These are phyloP conservation scores for Copromyces sp. DNA, from an alignment of 495 filamentous ascomycete genomes.

Conservation along the genomic window DNA sequence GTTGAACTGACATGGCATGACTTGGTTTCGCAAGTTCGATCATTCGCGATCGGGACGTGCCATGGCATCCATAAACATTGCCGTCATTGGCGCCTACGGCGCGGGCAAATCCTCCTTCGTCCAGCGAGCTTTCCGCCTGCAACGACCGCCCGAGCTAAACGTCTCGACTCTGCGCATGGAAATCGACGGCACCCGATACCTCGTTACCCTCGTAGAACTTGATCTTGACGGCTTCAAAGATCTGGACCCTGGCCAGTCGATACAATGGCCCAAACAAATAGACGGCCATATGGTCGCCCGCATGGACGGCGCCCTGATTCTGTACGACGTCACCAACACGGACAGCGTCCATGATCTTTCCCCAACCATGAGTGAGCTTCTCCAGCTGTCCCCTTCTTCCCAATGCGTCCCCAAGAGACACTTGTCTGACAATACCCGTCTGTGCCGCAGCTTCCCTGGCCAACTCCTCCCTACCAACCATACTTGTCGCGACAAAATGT, in stretches of 20 bases:
- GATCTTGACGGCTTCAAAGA: constrained; percentile 52
- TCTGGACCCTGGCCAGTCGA: constrained; percentile 52
- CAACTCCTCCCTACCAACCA: constrained; percentile 55
- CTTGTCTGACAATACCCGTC: constrained; percentile 2
- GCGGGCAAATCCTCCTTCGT: constrained; percentile 91
- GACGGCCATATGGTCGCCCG: constrained; percentile 54
- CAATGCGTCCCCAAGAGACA: background rate
- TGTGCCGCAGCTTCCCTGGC: constrained; percentile 52
- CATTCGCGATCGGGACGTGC: constrained; percentile 8
- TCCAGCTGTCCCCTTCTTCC: background rate
- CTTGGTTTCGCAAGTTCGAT: constrained; percentile 11
- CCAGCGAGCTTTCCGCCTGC: constrained; percentile 64
- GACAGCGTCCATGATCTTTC: constrained; percentile 58
- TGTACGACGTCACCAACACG: constrained; percentile 76
- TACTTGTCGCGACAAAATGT: constrained; percentile 79
- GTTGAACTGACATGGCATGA: background rate
- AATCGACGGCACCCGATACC: constrained; percentile 64
- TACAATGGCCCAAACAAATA: constrained; percentile 71
- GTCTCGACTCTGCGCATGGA: constrained; percentile 58
- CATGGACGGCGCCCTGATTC: constrained; percentile 72
- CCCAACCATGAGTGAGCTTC: constrained; percentile 58
- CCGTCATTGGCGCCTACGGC: constrained; percentile 67
- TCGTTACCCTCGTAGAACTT: constrained; percentile 74
- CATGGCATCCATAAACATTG: constrained; percentile 70
- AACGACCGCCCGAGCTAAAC: constrained; percentile 42